These are phyloP conservation scores for Ochromonas danica DNA, from an alignment of 108 stramenopile genomes.

Conservation along the genomic window DNA sequence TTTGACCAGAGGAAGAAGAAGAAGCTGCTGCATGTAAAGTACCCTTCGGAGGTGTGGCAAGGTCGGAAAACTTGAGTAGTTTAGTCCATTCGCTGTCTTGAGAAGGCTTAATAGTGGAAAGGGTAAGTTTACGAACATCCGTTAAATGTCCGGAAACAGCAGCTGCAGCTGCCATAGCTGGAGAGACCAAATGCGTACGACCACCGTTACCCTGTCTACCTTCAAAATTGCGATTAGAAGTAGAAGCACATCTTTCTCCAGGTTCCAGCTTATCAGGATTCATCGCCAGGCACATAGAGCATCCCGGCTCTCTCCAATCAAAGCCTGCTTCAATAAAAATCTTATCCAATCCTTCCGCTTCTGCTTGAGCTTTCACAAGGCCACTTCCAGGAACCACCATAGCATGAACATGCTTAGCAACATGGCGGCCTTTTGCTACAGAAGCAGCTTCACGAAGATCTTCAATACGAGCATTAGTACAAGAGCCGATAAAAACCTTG, in stretches of 20 bases:
- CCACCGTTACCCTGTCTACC: slow-evolving; percentile 89
- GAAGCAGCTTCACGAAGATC: slow-evolving; percentile 84
- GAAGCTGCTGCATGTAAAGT: too few relatives aligned
- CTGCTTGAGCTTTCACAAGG: slow-evolving; percentile 85
- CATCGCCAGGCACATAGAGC: slow-evolving; percentile 92
- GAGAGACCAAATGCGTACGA: slow-evolving; percentile 82
- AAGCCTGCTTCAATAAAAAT: slow-evolving; percentile 84
- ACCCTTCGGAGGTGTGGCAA: too few relatives aligned
- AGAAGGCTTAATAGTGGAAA: slow-evolving; percentile 60
- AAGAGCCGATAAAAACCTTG: slow-evolving; percentile 87
- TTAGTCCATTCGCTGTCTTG: too few relatives aligned
- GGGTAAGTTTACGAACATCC: slow-evolving; percentile 80
- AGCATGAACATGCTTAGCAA: slow-evolving; percentile 75
- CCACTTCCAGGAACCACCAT: slow-evolving; percentile 91
- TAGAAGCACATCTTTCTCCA: slow-evolving; percentile 84
- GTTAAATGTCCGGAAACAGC: slow-evolving; percentile 76
- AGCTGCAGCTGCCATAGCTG: slow-evolving; percentile 86
- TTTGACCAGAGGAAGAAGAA: too few relatives aligned
- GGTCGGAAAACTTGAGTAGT: too few relatives aligned
- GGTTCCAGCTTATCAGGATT: slow-evolving; percentile 87
- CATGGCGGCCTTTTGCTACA: slow-evolving; percentile 79
- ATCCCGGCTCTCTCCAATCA: slow-evolving; percentile 91
- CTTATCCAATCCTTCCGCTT: slow-evolving; percentile 83
- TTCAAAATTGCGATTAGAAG: slow-evolving; percentile 92
- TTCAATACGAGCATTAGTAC: slow-evolving; percentile 91